Base-by-base conservation (phyloP, 1,284 basidiomycete species). In the Thecaphora thlaspeos region DNA sequence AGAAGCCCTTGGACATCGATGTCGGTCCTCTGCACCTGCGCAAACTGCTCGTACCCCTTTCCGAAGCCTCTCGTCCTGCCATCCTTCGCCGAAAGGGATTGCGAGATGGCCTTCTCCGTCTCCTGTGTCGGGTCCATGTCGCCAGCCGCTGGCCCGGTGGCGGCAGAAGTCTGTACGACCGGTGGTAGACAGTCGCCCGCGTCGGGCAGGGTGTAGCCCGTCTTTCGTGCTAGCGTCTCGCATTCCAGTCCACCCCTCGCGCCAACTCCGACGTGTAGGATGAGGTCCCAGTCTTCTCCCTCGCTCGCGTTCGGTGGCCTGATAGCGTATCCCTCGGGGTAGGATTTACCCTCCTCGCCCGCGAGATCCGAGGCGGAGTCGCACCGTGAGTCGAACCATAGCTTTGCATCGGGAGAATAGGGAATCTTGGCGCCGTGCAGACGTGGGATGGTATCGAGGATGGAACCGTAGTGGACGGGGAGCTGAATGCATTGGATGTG, bases 211-310 rank as follows among this genome's bases (percentile, higher is more conserved):
- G 37, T 36, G 39, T 69, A 69, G 1, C 59, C 51, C 2, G 19
- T 22, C 24, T 66, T 66, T 41, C 66, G 66, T 2, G 62, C 66
- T 22, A 52, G 54, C 9, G 55, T 62, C 21, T 69, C 66, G 30
- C 58, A 53, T 10, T 54, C 52, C 1, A 69, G 24, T 8, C 40
- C 45, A 1, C 66, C 59, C 1, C 28, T 48, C 12, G 46, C 11
- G 0, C 62, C 66, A 1, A 65, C 61, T 7, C 66, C 66, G 2
- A 66, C 59, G 37, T 69, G 61, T 10, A 69, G 53, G 1, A 69
- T 56, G 1, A 66, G 47, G 32, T 68, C 59, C 43, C 44, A 68
- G 0, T 26, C 43, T 10, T 36, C 28, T 1, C 2, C 21, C 19
- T 26, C 17, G 32, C 32, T 14, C 32, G n/a, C n/a, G 4, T 2